Base-by-base conservation (phyloP, 139 green algal genomes). In the Chlamydomonas schloesseri region DNA sequence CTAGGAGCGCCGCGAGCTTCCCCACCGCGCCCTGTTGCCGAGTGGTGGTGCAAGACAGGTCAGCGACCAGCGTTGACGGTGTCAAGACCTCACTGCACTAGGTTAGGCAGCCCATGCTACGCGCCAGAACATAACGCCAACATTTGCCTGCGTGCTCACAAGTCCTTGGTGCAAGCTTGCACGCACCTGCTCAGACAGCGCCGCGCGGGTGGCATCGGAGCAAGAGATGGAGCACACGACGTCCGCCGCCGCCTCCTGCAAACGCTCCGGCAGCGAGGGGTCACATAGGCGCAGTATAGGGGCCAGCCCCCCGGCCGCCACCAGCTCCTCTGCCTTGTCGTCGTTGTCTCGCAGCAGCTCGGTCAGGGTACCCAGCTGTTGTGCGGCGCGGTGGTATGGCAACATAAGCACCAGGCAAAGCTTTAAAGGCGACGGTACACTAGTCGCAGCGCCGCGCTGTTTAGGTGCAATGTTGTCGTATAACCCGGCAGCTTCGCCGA, bases 191-290 rank as follows among this genome's bases (percentile, higher is more conserved):
- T 86, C 37, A 20, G 81, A 55, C 46, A 89, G 50, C 21, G 36
- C 46, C 58, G 2, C 34, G 24, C 57, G 34, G 50, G 53, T 71
- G 36, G 28, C 13, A 24, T 89, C 85, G 14, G 60, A 42, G 34
- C 50, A 74, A 4, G 60, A 70, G 26, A 86, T 37, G n/a, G 81
- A 70, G 77, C 85, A 89, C 58, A 82, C 36, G 29, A 86, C 67
- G 57, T 89, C 85, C 20, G 85, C 85, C 18, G 85, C 85, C 37
- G 85, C 85, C 70, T 89, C 85, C 76, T 86, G 76, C 53, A 89
- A n/a, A 36, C 73, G 85, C 28, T 55, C 82, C 17, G 71, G 72
- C 57, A 76, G 57, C 15, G n/a, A 33, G 4, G 73, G 58, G 64
- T 67, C 31, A 73, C 64, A 83, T 14, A 81, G 58, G n/a, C 23